Evolutionary conservation across 306 rosid genomes (phyloP).

Genomic region (Trifolium fragiferum): DNA sequence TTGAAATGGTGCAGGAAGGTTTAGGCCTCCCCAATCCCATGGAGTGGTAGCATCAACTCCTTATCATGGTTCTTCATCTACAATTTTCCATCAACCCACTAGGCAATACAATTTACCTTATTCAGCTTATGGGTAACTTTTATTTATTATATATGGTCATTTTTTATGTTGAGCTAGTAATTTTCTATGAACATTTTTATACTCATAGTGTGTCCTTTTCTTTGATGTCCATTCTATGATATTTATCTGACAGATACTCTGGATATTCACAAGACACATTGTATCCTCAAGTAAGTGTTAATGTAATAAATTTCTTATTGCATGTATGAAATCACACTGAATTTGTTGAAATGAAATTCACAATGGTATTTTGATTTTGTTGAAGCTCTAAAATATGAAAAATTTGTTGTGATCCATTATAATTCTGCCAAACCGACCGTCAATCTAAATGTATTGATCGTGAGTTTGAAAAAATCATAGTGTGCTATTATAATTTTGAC

Average conservation of each 20-base stretch:
- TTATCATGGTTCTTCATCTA: slow-evolving; percentile 73
- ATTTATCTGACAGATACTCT: slow-evolving; percentile 57
- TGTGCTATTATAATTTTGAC: background rate
- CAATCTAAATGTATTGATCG: background rate
- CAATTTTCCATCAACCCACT: slow-evolving; percentile 71
- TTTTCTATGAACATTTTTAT: slow-evolving; percentile 10
- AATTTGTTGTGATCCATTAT: background rate
- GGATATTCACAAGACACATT: slow-evolving; percentile 82
- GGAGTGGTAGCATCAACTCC: slow-evolving; percentile 65
- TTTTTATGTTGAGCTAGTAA: slow-evolving; percentile 6
- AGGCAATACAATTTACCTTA: slow-evolving; percentile 77
- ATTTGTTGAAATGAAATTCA: background rate
- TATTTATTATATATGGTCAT: slow-evolving; percentile 4
- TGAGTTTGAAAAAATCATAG: no score
- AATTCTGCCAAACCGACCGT: background rate
- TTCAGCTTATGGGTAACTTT: slow-evolving; percentile 80
- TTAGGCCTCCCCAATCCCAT: slow-evolving; percentile 70
- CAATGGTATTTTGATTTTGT: background rate
- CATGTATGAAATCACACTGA: background rate
- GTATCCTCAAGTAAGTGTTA: slow-evolving; percentile 66
- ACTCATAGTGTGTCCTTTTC: background rate
- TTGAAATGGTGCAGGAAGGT: slow-evolving; percentile 58
- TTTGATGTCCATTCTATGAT: slow-evolving; percentile 17
- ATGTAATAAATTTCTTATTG: background rate
- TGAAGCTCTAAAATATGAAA: background rate